phyloP scores from a whole-genome alignment of 306 rosid genomes.

The Macrotyloma uniflorum region DNA sequence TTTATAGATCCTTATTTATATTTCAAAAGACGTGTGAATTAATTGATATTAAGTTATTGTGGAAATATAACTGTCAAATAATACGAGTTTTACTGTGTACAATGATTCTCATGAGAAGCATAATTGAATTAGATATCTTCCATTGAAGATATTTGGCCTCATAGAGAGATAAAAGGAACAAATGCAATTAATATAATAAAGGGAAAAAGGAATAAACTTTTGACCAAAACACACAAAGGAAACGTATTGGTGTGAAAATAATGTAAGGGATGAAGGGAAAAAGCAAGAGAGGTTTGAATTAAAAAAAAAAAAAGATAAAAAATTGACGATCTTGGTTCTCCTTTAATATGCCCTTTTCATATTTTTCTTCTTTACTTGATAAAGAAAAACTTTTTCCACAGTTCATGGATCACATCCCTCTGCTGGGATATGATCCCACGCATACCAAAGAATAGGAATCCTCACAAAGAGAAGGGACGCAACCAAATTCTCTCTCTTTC shows the following conservation, averaged over 20 bases:
- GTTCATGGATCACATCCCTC: slow-evolving; percentile 61
- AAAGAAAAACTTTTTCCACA: slow-evolving; percentile 81
- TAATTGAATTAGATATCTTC: no score
- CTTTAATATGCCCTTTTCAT: slow-evolving; percentile 46
- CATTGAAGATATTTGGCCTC: no score
- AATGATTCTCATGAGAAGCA: no score
- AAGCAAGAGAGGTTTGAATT: neutral
- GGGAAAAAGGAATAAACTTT: neutral
- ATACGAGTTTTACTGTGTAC: no score
- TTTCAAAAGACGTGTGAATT: no score
- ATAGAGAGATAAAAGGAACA: neutral
- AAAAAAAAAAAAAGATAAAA: no score
- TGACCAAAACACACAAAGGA: neutral
- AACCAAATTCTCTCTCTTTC: slow-evolving; percentile 23
- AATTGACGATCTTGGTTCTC: neutral
- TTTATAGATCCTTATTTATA: no score
- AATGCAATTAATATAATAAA: neutral
- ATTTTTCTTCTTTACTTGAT: slow-evolving; percentile 48
- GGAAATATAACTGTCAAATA: no score
- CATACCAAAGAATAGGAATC: slow-evolving; percentile 63
- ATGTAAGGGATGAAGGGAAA: neutral
- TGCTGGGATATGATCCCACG: slow-evolving; percentile 50
- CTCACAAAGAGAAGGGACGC: slow-evolving; percentile 35
- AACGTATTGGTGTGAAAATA: neutral
- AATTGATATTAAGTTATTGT: no score